Evolutionary conservation across 495 filamentous ascomycete genomes (phyloP), one percentile per base, ranked within the genome.

Genomic region (Glonium stellatum): DNA sequence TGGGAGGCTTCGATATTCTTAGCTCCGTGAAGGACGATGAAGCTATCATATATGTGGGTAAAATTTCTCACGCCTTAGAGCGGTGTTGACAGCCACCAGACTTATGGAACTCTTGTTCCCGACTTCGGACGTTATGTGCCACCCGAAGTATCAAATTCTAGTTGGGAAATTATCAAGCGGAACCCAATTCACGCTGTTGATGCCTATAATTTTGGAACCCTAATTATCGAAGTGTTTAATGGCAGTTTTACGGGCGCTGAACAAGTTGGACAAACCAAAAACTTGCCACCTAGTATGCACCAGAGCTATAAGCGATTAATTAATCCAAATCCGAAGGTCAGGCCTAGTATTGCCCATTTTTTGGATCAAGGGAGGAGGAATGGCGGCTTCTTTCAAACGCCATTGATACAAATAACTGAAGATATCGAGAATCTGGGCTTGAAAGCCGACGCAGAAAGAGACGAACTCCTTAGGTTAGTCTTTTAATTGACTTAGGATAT

Each of bases 1-100:
- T 98, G 2, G 90, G 88, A 4, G 93, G 93, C 9, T 93, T 97
- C 58, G 95, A 98, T 63, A 80, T 95, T 10, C 71, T 97, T 39
- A 97, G 92, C 73, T 95, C 88, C 21, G 87, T 96, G 73, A 96
- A 96, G 69, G 93, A 97, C 37, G 92, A 97, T 57, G 87, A 96
- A 54, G 87, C 89, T 8, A 78, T 96, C 42, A 91, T 97, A 66
- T 95, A 96, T 71, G 89, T 92, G 66, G 61, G 86, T 76, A 13
- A 4, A 46, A 13, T 15, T 36, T 0, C n/a, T 54, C 39, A 55
- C 10, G 9, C 46, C 15, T 37, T 13, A 5, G 52, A 6, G 8
- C 47, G 18, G 48, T 25, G 13, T 67, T 69, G 50, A 69, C 37
- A 9, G 15, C 53, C 13, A 10, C 8, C 62, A 92, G 89, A 89